A percentile compares a stretch with the other conserved stretches of the same genome.
Conservation (phyloP, 192 early-diverging fungal species). For the Coemansia asiatica region DNA sequence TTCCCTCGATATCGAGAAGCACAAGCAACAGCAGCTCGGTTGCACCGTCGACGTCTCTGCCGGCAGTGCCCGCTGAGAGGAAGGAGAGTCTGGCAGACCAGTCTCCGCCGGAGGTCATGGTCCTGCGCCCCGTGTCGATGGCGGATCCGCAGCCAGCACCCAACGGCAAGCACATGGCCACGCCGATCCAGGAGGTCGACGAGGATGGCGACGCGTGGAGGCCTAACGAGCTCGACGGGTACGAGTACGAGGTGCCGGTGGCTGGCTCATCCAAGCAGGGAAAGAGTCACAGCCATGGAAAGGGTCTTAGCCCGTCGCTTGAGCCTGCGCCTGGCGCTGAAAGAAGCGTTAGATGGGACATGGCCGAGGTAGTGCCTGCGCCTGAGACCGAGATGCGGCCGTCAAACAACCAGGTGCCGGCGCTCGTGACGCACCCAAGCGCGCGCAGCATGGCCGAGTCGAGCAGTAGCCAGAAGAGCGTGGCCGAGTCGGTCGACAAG, state of each 20-base stretch:
- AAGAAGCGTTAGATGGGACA: not conserved
- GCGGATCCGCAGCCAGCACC: not conserved
- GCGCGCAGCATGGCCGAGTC: not conserved
- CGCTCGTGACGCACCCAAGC: not conserved
- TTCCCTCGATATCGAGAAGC: not conserved
- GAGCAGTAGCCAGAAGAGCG: not conserved
- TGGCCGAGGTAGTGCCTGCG: not conserved
- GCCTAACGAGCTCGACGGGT: slow-evolving; percentile 18
- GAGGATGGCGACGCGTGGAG: slow-evolving; percentile 22
- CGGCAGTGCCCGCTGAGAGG: not conserved
- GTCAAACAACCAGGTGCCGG: slow-evolving; percentile 3
- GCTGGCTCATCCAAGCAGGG: not conserved
- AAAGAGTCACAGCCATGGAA: too few species aligned
- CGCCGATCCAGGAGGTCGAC: slow-evolving; percentile 9
- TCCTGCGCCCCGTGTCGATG: slow-evolving; percentile 43
- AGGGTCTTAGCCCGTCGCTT: slow-evolving; percentile 12
- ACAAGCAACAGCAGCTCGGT: slow-evolving; percentile 1
- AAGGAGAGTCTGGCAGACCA: slow-evolving; percentile 21
- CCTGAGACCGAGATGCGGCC: not conserved
- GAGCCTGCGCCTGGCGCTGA: slow-evolving; percentile 5
- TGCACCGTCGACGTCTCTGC: slow-evolving; percentile 7
- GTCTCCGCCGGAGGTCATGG: slow-evolving; percentile 29
- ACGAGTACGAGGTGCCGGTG: slow-evolving; percentile 29
- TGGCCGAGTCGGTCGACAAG: not conserved
- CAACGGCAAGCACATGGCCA: not conserved